A percentile compares a stretch with the other conserved stretches of the same genome.
Evolutionary conservation across 345 rosid species (phyloP).

Genomic region (Salix koriyanagi): DNA sequence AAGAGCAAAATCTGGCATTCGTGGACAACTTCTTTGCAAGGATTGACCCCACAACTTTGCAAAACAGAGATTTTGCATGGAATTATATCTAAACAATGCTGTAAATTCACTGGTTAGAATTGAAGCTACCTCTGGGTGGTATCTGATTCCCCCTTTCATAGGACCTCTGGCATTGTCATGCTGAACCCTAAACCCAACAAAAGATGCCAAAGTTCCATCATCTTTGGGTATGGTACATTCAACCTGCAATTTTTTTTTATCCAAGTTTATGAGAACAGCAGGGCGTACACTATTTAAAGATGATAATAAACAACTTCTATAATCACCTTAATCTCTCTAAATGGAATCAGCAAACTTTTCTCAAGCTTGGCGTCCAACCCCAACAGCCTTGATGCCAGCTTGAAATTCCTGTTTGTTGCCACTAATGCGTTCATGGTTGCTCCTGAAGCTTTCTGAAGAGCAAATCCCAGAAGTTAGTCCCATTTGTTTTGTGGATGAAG

Average conservation of each 20-base stretch:
- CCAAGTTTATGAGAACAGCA: neutral
- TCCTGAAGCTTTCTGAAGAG: constrained; percentile 17
- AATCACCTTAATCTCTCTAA: constrained; percentile 89
- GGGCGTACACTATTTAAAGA: neutral
- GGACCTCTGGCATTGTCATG: constrained; percentile 99
- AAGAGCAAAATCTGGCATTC: too few relatives aligned
- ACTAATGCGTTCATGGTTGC: constrained; percentile 83
- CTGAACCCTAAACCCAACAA: constrained; percentile 89
- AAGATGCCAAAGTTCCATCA: constrained; percentile 81
- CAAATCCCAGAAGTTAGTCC: constrained; percentile 1
- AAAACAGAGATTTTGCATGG: neutral
- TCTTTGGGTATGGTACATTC: constrained; percentile 94
- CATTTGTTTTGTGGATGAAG: neutral
- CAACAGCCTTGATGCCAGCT: constrained; percentile 79
- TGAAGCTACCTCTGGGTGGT: constrained; percentile 77
- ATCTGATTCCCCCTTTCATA: constrained; percentile 98
- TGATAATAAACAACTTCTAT: neutral
- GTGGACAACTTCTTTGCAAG: neutral
- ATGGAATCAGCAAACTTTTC: constrained; percentile 88
- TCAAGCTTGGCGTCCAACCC: constrained; percentile 96
- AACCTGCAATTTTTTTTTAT: constrained; percentile 46
- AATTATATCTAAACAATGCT: neutral
- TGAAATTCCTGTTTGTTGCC: constrained; percentile 96
- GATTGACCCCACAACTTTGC: neutral
- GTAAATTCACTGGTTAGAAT: neutral